A percentile compares a stretch with the other conserved stretches of the same genome.
Conservation (phyloP, 352 stramenopile genomes). For the Phytopythium vexans region DNA sequence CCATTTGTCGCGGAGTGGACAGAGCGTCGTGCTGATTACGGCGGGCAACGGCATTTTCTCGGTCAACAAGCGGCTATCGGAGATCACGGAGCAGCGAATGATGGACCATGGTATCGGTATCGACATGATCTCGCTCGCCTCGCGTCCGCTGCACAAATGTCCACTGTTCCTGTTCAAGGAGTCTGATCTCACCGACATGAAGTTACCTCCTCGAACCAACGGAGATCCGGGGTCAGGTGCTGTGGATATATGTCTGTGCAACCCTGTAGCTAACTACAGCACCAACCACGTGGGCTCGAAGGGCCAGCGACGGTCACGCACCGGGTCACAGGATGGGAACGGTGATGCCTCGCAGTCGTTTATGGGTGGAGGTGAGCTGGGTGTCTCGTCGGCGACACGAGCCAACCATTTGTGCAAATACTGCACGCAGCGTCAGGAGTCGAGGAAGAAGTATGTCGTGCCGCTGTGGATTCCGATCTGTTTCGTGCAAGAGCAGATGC, state of each 20-base stretch:
- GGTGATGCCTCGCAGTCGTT: slow-evolving; percentile 1
- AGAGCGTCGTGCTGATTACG: slow-evolving; percentile 96
- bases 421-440: slow-evolving; percentile 52
- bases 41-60: slow-evolving; percentile 96
- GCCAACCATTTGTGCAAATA: slow-evolving; percentile 57
- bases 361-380: slow-evolving; percentile 15
- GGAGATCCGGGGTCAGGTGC: slow-evolving; percentile 8
- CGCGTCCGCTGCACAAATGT: slow-evolving; percentile 95
- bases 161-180: slow-evolving; percentile 97
- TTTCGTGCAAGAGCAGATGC: slow-evolving; percentile 81
- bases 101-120: slow-evolving; percentile 99
- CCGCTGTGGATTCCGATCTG: slow-evolving; percentile 81
- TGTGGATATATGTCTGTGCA: slow-evolving; percentile 44
- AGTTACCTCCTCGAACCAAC: slow-evolving; percentile 36
- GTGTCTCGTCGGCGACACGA: slow-evolving; percentile 14
- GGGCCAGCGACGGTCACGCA: slow-evolving; percentile 36
- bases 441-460: slow-evolving; percentile 69
- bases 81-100: slow-evolving; percentile 99
- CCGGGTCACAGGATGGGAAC: slow-evolving; percentile 35
- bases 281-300: slow-evolving; percentile 19
- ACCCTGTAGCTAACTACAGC: slow-evolving; percentile 12
- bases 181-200: slow-evolving; percentile 65
- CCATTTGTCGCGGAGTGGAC: slow-evolving; percentile 94
- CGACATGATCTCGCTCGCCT: slow-evolving; percentile 94
- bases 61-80: slow-evolving; percentile 92